These are phyloP conservation scores for Trametes pubescens DNA, from an alignment of 1,284 basidiomycete genomes.

Conservation along the genomic window DNA sequence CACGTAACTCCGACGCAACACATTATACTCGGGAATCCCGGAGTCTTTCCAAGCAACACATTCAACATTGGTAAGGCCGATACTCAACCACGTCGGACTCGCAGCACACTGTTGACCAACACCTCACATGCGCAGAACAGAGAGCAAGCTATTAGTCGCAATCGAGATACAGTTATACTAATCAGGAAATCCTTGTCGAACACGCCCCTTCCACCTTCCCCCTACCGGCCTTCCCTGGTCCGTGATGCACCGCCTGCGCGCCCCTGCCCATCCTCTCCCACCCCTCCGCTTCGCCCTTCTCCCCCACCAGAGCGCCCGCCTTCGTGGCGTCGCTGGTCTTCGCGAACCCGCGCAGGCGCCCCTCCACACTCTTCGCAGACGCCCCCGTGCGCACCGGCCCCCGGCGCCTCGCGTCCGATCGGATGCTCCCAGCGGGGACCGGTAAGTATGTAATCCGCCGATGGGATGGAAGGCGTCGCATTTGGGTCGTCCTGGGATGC, in stretches of 20 bases:
- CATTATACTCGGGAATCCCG: neutral
- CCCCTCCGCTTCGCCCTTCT: constrained; percentile 8
- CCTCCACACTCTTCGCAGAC: constrained; percentile 11
- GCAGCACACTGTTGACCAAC: neutral
- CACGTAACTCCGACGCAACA: neutral
- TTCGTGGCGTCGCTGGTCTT: constrained; percentile 14
- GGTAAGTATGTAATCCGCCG: constrained; percentile 32
- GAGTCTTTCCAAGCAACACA: neutral
- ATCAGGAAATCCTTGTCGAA: neutral
- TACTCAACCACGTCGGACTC: too few relatives aligned
- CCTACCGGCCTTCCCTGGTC: constrained; percentile 5
- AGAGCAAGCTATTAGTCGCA: neutral
- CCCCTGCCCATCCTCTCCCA: constrained; percentile 18
- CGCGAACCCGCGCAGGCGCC: constrained; percentile 6
- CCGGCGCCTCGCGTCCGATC: constrained; percentile 30
- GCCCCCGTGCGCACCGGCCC: constrained; percentile 15
- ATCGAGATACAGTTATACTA: constrained; percentile 10
- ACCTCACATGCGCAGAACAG: neutral
- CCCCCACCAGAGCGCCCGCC: constrained; percentile 14
- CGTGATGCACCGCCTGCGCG: constrained; percentile 3
- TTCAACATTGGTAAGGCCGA: neutral
- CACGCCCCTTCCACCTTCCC: neutral
- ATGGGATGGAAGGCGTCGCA: constrained; percentile 13
- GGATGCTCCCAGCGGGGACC: constrained; percentile 25
- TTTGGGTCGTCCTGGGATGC: neutral